A percentile compares a stretch with the other conserved stretches of the same genome.
These are phyloP conservation scores for Wickerhamomyces hampshirensis DNA, from an alignment of 805 yeast genomes.

Conservation along the genomic window DNA sequence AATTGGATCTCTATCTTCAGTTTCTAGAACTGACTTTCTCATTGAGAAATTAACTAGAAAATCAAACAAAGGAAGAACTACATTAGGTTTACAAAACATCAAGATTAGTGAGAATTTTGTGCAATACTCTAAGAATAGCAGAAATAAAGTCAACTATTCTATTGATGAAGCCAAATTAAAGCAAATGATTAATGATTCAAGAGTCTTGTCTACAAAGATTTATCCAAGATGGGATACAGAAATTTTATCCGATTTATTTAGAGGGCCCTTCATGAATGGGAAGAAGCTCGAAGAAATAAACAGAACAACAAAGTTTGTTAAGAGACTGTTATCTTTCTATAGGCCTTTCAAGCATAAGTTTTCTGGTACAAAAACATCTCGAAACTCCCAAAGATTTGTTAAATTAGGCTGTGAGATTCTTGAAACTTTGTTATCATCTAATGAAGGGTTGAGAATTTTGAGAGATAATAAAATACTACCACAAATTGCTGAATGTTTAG, in stretches of 20 bases:
- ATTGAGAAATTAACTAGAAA: conserved; percentile 41
- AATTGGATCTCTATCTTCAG: background rate
- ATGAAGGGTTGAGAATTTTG: conserved; percentile 64
- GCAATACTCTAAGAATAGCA: conserved; percentile 16
- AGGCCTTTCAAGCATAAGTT: conserved; percentile 89
- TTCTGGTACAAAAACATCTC: conserved; percentile 45
- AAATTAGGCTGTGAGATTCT: conserved; percentile 74
- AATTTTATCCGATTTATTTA: conserved; percentile 61
- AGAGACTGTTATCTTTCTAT: conserved; percentile 78
- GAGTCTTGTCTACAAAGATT: conserved; percentile 72
- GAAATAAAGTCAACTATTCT: conserved; percentile 6
- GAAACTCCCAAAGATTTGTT: conserved; percentile 51
- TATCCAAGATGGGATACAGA: conserved; percentile 88
- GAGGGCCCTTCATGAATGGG: conserved; percentile 76
- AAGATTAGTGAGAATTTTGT: conserved; percentile 23
- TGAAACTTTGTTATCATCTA: conserved; percentile 53
- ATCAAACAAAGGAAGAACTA: conserved; percentile 34
- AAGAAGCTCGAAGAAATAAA: conserved; percentile 71
- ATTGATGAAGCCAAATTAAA: conserved; percentile 65
- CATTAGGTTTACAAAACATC: conserved; percentile 28
- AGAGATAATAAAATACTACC: conserved; percentile 74
- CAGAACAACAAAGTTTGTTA: conserved; percentile 78
- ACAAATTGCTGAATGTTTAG: conserved; percentile 84
- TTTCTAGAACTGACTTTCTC: conserved; percentile 35
- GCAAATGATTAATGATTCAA: conserved; percentile 59